Evolutionary conservation across 208 protist species (phyloP), one percentile per base, ranked within the genome.

Genomic region (Tetramitus jugosus): DNA sequence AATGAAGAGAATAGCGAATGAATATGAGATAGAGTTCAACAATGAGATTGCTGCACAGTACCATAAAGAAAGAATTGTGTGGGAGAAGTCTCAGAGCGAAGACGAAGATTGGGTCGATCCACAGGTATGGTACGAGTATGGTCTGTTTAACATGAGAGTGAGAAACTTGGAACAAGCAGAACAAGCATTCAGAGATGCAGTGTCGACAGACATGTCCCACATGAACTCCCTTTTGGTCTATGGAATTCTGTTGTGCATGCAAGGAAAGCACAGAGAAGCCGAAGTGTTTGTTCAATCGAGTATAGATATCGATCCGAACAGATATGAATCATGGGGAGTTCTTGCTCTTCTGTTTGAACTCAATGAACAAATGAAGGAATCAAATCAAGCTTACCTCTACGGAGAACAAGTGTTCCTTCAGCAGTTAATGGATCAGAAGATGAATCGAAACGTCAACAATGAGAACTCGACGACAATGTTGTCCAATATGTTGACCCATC

Each of bases 171-270:
- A 83, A 46, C 90, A 87, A 78, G 90, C 92, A 29, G 92, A 95
- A 85, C 88, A 92, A 82, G 89, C 87, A 76, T 94, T 92, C 65
- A 89, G 90, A 56, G 92, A 95, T 75, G 90, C 91, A 37, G 84
- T 95, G 74, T 83, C 90, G 29, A 84, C 84, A 80, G 84, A 91
- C 67, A 82, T 88, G 37, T 29, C 26, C 3, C 81, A 89, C 79
- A 77, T 88, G n/a, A 75, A 76, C 40, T 84, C 82, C 37, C 84
- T 95, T 71, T 74, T 91, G 46, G 85, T 86, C 68, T 94, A 94
- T 81, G 89, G 90, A 43, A 67, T 91, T 76, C 87, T 89, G 76
- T 86, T 95, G 37, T 83, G 92, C 76, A 78, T 84, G n/a, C 87
- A 87, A 77, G 80, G 89, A 74, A 87, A 90, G 13, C 81, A 90